Conservation (phyloP, 805 yeast species). For the Saccharomyces kudriavzevii region DNA sequence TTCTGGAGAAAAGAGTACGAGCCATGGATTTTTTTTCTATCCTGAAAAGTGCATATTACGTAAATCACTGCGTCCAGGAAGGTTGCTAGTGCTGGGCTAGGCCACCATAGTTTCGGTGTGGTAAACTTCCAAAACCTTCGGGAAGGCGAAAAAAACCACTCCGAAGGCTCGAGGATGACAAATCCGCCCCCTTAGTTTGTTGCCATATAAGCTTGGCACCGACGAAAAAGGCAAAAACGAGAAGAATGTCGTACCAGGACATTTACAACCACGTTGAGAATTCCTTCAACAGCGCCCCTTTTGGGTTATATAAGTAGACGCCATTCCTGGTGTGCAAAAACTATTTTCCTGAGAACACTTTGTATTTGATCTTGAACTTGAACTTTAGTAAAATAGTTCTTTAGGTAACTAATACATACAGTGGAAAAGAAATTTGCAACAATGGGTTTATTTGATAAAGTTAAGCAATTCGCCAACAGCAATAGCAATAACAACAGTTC, state of each 20-base stretch:
- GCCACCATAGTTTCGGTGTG: background rate
- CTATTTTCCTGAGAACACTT: background rate
- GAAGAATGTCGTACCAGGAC: background rate
- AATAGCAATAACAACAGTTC: conserved; percentile 18
- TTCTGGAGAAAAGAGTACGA: background rate
- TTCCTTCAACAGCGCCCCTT: background rate
- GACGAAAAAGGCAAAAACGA: background rate
- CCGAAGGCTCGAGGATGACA: background rate
- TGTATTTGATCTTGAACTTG: background rate
- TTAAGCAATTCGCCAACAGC: conserved; percentile 31
- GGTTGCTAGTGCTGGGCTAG: background rate
- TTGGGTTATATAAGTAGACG: background rate
- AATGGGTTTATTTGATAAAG: conserved; percentile 40
- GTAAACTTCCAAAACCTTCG: background rate
- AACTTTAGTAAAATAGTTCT: background rate
- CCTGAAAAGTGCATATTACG: background rate
- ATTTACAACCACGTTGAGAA: background rate
- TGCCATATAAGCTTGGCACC: background rate
- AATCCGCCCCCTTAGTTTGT: background rate
- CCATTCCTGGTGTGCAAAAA: background rate
- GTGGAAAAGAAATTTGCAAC: conserved; percentile 2
- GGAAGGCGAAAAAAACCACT: background rate
- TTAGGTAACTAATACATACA: background rate
- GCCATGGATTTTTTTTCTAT: background rate
- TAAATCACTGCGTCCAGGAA: background rate